Percentiles rank a stretch among this genome's conserved stretches.
Evolutionary conservation across 805 yeast genomes (phyloP).

Genomic region (Wickerhamiella sergipiensis): DNA sequence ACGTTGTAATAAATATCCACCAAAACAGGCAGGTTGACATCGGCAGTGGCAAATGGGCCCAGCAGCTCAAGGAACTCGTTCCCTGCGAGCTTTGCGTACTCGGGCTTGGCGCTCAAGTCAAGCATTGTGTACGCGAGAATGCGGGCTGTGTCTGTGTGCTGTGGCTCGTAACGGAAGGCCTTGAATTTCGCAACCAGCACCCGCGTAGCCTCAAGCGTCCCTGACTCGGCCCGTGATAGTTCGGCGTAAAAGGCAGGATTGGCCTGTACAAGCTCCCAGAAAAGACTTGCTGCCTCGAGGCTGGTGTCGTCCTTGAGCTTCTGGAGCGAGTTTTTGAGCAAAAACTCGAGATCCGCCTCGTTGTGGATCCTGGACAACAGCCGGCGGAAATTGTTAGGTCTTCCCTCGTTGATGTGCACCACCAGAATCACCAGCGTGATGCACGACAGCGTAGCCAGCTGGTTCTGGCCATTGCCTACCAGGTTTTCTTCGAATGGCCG

Average conservation of each 20-base stretch:
- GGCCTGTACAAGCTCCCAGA: slow-evolving; percentile 70
- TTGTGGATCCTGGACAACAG: slow-evolving; percentile 24
- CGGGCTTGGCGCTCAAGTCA: slow-evolving; percentile 5
- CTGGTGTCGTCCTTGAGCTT: slow-evolving; percentile 16
- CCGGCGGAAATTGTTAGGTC: slow-evolving; percentile 22
- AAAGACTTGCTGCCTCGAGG: slow-evolving; percentile 42
- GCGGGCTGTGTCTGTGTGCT: slow-evolving; percentile 4
- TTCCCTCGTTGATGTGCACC: slow-evolving; percentile 37
- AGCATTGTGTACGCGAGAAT: slow-evolving; percentile 8
- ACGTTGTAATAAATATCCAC: slow-evolving; percentile 15
- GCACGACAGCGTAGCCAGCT: slow-evolving; percentile 39
- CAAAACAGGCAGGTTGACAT: slow-evolving; percentile 9
- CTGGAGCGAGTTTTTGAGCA: slow-evolving; percentile 18
- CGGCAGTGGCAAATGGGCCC: not conserved
- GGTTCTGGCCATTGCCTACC: slow-evolving; percentile 18
- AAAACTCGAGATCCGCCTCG: slow-evolving; percentile 23
- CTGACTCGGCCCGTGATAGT: not conserved
- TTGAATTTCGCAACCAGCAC: slow-evolving; percentile 31
- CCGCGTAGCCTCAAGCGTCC: not conserved
- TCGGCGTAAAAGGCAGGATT: slow-evolving; percentile 33
- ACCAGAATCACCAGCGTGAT: slow-evolving; percentile 50
- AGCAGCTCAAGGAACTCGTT: slow-evolving; percentile 1
- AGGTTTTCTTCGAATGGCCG: slow-evolving; percentile 22
- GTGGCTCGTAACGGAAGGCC: not conserved
- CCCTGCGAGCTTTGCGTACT: slow-evolving; percentile 8